Evolutionary conservation across 345 rosid species (phyloP).

Genomic region (Rhizophora mangle): DNA sequence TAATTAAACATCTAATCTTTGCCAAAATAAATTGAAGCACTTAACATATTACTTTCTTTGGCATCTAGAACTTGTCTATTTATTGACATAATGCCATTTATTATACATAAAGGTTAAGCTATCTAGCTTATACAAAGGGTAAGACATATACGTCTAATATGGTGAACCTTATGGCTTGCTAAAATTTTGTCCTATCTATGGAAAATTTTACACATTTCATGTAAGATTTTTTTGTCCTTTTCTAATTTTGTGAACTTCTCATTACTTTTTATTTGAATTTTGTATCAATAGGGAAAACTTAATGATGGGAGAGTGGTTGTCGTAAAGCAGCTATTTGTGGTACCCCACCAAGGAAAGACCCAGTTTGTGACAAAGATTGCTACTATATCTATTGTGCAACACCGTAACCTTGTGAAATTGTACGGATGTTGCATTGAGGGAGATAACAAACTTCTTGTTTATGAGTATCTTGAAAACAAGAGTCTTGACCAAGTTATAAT

Average conservation of each 20-base stretch:
- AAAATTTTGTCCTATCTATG: neutral
- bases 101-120: too few relatives aligned
- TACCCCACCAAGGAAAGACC: conserved; percentile 64
- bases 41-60: too few relatives aligned
- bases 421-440: conserved; percentile 71
- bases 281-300: too few relatives aligned
- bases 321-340: conserved; percentile 61
- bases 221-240: neutral
- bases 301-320: too few relatives aligned
- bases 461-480: conserved; percentile 67
- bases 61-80: too few relatives aligned
- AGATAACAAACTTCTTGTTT: conserved; percentile 53
- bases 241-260: neutral
- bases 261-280: neutral
- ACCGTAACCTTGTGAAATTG: conserved; percentile 68
- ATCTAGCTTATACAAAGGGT: neutral
- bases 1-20: too few relatives aligned
- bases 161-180: neutral
- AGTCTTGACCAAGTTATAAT: conserved; percentile 74
- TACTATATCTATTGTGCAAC: conserved; percentile 57
- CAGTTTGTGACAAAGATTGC: conserved; percentile 73
- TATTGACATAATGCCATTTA: too few relatives aligned
- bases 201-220: neutral
- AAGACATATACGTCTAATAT: neutral
- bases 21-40: too few relatives aligned